phyloP scores from a whole-genome alignment of 2,329 filamentous ascomycete genomes.

The Penicillium capsulatum region DNA sequence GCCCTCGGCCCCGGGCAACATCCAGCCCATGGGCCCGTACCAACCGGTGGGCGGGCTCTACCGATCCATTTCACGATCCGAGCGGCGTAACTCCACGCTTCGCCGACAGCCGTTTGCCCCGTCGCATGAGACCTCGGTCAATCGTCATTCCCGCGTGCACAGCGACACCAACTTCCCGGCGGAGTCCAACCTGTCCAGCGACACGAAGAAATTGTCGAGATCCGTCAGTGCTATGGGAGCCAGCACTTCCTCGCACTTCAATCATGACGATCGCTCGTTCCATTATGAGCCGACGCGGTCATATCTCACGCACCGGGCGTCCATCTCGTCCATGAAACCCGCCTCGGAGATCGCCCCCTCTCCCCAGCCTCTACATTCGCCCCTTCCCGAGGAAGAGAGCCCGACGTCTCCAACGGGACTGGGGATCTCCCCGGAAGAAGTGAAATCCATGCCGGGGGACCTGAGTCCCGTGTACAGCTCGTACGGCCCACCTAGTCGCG shows the following conservation, averaged over 20 bases:
- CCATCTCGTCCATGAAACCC: slow-evolving; percentile 40
- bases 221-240: slow-evolving; percentile 58
- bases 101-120: slow-evolving; percentile 38
- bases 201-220: slow-evolving; percentile 49
- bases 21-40: slow-evolving; percentile 26
- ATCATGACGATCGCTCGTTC: slow-evolving; percentile 34
- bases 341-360: slow-evolving; percentile 2
- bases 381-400: slow-evolving; percentile 13
- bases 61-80: slow-evolving; percentile 39
- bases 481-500: slow-evolving; percentile 54
- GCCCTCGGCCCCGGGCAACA: slow-evolving; percentile 24
- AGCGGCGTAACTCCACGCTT: slow-evolving; percentile 45
- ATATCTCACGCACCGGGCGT: slow-evolving; percentile 32
- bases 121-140: slow-evolving; percentile 35
- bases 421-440: slow-evolving; percentile 25
- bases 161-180: slow-evolving; percentile 58
- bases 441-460: slow-evolving; percentile 30
- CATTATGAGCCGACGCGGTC: slow-evolving; percentile 29
- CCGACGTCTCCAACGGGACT: slow-evolving; percentile 24
- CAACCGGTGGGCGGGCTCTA: slow-evolving; percentile 42
- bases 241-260: slow-evolving; percentile 29
- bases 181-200: slow-evolving; percentile 27
- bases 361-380: slow-evolving; percentile 8
- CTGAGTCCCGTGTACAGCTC: slow-evolving; percentile 37
- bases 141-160: slow-evolving; percentile 56